Conservation (phyloP, 176 grass and related monocot genomes). For the Chloris gayana region DNA sequence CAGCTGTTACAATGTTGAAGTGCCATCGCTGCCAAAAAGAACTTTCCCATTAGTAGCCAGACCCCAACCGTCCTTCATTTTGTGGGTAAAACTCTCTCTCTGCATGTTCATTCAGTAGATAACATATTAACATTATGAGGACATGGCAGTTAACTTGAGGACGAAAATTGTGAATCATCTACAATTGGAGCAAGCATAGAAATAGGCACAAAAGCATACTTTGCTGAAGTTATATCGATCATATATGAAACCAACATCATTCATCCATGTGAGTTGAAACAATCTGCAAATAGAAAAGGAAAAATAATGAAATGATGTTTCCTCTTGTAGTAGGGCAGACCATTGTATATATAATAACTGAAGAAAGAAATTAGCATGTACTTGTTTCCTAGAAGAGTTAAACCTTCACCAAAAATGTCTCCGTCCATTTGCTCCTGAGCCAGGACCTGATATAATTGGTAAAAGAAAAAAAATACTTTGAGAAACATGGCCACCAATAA, state of each 20-base stretch:
- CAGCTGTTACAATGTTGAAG: conserved; percentile 74
- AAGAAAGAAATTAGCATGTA: conserved; percentile 21
- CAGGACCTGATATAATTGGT: conserved; percentile 51
- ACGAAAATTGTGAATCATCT: not conserved
- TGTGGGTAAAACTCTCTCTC: conserved; percentile 71
- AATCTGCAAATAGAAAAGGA: conserved; percentile 58
- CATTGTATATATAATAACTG: not conserved
- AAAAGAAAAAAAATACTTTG: not conserved
- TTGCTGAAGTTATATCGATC: conserved; percentile 79
- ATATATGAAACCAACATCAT: conserved; percentile 70
- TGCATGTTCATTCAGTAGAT: conserved; percentile 37
- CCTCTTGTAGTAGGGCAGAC: not conserved
- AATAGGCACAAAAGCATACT: conserved; percentile 45
- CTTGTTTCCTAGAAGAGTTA: conserved; percentile 82
- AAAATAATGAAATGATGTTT: not conserved
- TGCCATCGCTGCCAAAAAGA: conserved; percentile 90
- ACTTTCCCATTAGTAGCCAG: conserved; percentile 87
- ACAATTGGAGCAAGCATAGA: not conserved
- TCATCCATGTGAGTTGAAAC: conserved; percentile 91
- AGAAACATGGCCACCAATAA: not conserved
- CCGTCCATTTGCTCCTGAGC: conserved; percentile 62
- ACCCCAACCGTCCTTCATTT: conserved; percentile 93
- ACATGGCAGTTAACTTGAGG: not conserved
- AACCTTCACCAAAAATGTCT: conserved; percentile 75
- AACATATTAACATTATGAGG: conserved; percentile 1